Evolutionary conservation across 495 filamentous ascomycete genomes (phyloP), one percentile per base, ranked within the genome.

Genomic region (Usnea hakonensis): DNA sequence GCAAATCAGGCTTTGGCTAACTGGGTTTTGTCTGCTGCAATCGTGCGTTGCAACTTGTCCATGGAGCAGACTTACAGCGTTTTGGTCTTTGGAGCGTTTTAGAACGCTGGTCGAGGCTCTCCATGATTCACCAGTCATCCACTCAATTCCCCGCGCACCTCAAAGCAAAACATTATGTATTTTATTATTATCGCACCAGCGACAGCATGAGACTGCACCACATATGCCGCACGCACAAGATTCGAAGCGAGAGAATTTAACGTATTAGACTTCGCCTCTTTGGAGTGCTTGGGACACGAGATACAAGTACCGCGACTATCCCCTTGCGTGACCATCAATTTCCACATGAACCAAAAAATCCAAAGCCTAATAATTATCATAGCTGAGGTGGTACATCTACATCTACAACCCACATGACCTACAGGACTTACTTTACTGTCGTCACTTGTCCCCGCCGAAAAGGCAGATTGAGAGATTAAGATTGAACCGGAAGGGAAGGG

Each of bases 1-100:
- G 48, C 48, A 52, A 52, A 52, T 52, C 48, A 52, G 48, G 48
- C 26, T 52, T 52, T 52, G 48, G 35, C 6, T 36, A 36, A 36
- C 35, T 36, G 35, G 35, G 35, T 32, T 52, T 17, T 3, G 41
- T 16, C 28, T 52, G 26, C 48, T 52, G 48, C 48, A 50, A 50
- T 50, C 46, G 46, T 30, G 46, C 26, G 30, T 50, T 5, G 2
- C 9, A 5, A 13, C 10, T 38, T 38, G 4, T 5, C 14, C 3
- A 14, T 28, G 21, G 11, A 50, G 43, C n/a, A n/a, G n/a, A n/a
- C n/a, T n/a, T n/a, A n/a, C n/a, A n/a, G n/a, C n/a, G n/a, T n/a
- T n/a, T n/a, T n/a, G n/a, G n/a, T n/a, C n/a, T n/a, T n/a, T n/a
- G n/a, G n/a, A n/a, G n/a, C n/a, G n/a, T n/a, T n/a, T n/a, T n/a